Evolutionary conservation across 2,329 filamentous ascomycete genomes (phyloP), one percentile per base, ranked within the genome.

Genomic region (Penicillium oxalicum): DNA sequence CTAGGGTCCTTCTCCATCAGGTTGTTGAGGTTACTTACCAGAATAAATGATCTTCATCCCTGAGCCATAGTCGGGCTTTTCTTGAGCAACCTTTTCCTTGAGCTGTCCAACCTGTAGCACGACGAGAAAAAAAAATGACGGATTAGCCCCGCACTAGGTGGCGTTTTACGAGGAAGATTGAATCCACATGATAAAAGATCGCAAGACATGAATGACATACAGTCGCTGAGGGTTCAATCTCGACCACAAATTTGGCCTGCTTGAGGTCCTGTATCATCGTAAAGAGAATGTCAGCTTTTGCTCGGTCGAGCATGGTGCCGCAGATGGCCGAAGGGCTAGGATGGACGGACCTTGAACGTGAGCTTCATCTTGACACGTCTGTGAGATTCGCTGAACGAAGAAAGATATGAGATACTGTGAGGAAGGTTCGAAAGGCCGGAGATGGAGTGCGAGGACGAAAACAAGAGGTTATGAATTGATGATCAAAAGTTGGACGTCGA

Each of bases 31-130:
- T 27, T 24, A 68, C 81, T 60, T 79, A 95, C 91, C 93, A 50
- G 93, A 96, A 73, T 97, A 97, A 73, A 98, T 98, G 66, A 98
- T 83, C 79, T 97, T 97, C 74, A 95, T 88, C 56, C 83, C 83
- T 43, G 87, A 82, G 53, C 95, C 91, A 89, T 91, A 97, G 71
- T 53, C 52, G 25, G 90, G 89, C 74, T 96, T 96, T 72, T 95
- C 91, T 56, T 82, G 78, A 29, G 85, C 80, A 61, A 98, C 95
- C 77, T 93, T 95, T 68, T 88, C 83, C 80, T 98, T 98, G 66
- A 98, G 83, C 53, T 86, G 76, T 55, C 86, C 88, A 69, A 98
- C 87, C 91, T 95, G 63, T 50, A 55, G 46, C 47, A 43, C 11
- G 58, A 50, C 50, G 54, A 52, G 56, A 39, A 45, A 45, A 39